phyloP scores from a whole-genome alignment of 768 basidiomycete species.

The Ephemerocybe angulata region DNA sequence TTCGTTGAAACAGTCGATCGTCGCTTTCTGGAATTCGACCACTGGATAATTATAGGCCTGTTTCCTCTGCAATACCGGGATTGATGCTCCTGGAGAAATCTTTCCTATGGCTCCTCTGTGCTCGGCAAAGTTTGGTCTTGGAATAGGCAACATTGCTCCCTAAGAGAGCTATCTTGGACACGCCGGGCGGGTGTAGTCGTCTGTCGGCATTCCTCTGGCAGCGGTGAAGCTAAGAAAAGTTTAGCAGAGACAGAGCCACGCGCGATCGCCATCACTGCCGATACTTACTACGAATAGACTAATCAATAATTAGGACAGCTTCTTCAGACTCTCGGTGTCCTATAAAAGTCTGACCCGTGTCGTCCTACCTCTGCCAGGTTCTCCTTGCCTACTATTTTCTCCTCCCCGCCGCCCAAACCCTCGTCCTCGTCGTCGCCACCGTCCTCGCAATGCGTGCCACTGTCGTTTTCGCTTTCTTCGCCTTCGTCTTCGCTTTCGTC shows the following conservation, averaged over 20 bases:
- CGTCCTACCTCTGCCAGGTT: slow-evolving; percentile 5
- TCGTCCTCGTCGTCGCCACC: slow-evolving; percentile 12
- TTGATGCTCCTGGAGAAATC: too few species aligned
- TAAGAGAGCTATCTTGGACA: too few species aligned
- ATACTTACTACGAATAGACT: neutral
- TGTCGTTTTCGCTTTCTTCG: slow-evolving; percentile 35
- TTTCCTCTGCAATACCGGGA: too few species aligned
- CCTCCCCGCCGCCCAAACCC: slow-evolving; percentile 14
- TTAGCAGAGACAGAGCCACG: neutral
- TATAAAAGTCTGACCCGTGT: neutral
- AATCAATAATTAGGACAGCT: neutral
- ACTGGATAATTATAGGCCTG: too few species aligned
- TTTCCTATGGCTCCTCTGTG: too few species aligned
- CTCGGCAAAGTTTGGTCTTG: too few species aligned
- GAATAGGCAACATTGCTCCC: too few species aligned
- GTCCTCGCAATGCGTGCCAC: slow-evolving; percentile 16
- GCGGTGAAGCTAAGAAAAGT: slow-evolving; percentile 4
- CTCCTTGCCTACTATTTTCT: slow-evolving; percentile 11
- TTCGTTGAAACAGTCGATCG: too few species aligned
- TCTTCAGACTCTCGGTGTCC: neutral
- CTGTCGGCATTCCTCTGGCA: neutral
- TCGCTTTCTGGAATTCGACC: too few species aligned
- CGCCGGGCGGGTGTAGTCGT: neutral
- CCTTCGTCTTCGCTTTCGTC: slow-evolving; percentile 35
- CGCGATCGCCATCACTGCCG: neutral